Evolutionary conservation across 805 yeast genomes (phyloP), one percentile per base, ranked within the genome.

Genomic region (Lipomyces lipofer): DNA sequence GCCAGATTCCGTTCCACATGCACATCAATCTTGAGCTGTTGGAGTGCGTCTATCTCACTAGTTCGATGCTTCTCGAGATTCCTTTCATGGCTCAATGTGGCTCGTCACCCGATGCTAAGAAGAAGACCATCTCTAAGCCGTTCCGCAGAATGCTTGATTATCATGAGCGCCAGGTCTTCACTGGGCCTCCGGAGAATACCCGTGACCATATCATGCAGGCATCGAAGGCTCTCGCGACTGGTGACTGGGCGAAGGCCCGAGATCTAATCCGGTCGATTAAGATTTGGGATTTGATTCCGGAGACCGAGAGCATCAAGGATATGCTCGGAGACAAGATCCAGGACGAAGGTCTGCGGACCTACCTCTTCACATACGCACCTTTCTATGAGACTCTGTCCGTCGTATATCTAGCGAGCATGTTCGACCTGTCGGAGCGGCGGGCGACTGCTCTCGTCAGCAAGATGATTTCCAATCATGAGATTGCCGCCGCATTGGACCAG

Each of bases 161-260:
- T 76, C 90, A 88, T 68, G 97, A 91, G 69, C 86, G 92, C 73
- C 96, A 91, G 72, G 86, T 86, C 54, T 94, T 92, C 78, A 88
- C 89, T 60, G 99, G 98, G 42, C 99, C 99, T 45, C 96, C 98
- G 51, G 99, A 94, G 75, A 88, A 91, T 71, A 87, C 95, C 43
- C 85, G 95, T 67, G 99, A 94, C 71, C 88, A 82, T 73, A 85
- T 94, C 64, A 84, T 92, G 79, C 88, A 87, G 71, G 96, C 97
- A 46, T 95, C 97, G 39, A 84, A 84, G 73, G 82, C 88, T 29
- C 81, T 94, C 71, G 88, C 87, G 69, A 80, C 80, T 64, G 97
- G 97, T 63, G 88, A 92, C 68, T 94, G 99, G 98, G 74, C 78
- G 60, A 78, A 79, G 64, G 85, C 96, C 22, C 80, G 82, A 62